phyloP scores from a whole-genome alignment of 352 stramenopile genomes.

The Paralagenidium karlingii region DNA sequence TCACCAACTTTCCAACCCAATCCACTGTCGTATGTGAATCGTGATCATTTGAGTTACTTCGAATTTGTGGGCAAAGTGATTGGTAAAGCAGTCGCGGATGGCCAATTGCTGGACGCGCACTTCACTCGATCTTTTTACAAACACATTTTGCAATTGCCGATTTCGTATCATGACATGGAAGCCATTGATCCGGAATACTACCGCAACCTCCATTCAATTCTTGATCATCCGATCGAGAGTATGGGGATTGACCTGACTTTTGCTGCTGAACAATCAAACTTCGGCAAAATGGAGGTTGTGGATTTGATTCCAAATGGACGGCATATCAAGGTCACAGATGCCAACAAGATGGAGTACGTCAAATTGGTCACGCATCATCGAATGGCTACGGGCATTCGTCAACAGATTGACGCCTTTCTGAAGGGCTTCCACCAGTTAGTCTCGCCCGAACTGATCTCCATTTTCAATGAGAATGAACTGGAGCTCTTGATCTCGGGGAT shows the following conservation, averaged over 20 bases:
- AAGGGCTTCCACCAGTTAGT: conserved; percentile 88
- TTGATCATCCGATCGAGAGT: conserved; percentile 77
- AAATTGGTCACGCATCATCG: conserved; percentile 94
- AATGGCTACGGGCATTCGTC: conserved; percentile 98
- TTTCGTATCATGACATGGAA: conserved; percentile 98
- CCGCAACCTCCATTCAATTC: conserved; percentile 86
- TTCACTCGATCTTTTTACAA: conserved; percentile 98
- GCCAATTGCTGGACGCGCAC: conserved; percentile 96
- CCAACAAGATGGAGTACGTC: conserved; percentile 92
- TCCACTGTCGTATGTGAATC: conserved; percentile 97
- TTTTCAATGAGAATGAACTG: conserved; percentile 91
- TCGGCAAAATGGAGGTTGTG: conserved; percentile 76
- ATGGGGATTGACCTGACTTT: conserved; percentile 89
- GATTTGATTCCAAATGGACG: conserved; percentile 85
- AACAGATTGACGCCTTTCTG: conserved; percentile 88
- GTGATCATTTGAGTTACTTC: conserved; percentile 98
- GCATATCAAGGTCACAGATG: conserved; percentile 80
- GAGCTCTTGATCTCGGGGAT: conserved; percentile 90
- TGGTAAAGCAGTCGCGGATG: conserved; percentile 97
- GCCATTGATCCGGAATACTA: conserved; percentile 96
- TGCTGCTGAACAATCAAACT: conserved; percentile 84
- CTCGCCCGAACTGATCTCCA: conserved; percentile 81
- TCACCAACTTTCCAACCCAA: conserved; percentile 99
- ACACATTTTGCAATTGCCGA: conserved; percentile 97
- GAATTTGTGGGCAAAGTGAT: conserved; percentile 97